phyloP scores from a whole-genome alignment of 495 filamentous ascomycete species.

The Extremus antarcticus region DNA sequence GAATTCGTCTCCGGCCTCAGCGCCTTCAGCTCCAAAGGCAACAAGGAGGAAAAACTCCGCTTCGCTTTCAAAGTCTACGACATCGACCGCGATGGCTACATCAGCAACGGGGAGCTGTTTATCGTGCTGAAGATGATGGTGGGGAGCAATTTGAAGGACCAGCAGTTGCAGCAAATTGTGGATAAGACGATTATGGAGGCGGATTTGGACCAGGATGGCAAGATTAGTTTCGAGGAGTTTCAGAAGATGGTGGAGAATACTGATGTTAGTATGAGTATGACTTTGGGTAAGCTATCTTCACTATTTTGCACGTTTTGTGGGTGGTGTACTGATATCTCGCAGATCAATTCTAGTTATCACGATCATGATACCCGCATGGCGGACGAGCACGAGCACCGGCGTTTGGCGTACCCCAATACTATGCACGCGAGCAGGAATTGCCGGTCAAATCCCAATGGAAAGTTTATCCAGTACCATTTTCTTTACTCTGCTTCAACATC shows the following conservation, averaged over 20 bases:
- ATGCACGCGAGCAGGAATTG: no score
- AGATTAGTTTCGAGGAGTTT: conserved; percentile 99
- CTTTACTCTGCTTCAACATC: conserved; percentile 11
- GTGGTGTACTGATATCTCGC: conserved; percentile 1
- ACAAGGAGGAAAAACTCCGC: conserved; percentile 95
- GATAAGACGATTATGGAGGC: conserved; percentile 99
- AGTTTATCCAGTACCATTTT: no score
- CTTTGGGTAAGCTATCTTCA: conserved; percentile 67
- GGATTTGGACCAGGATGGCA: conserved; percentile 87
- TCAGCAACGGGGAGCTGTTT: conserved; percentile 97
- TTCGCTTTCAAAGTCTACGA: conserved; percentile 99
- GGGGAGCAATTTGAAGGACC: conserved; percentile 96
- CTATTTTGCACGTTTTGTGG: no score
- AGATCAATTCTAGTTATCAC: conserved; percentile 15
- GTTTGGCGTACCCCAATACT: background rate
- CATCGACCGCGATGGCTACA: conserved; percentile 96
- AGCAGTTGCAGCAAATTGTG: conserved; percentile 94
- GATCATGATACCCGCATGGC: conserved; percentile 5
- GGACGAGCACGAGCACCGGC: background rate
- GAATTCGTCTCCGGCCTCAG: conserved; percentile 95
- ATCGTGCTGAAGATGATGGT: conserved; percentile 99
- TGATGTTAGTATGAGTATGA: conserved; percentile 97
- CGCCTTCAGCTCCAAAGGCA: conserved; percentile 93
- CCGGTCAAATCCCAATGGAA: no score
- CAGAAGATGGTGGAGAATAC: conserved; percentile 97